Base-by-base conservation (phyloP, 192 early-diverging fungal species). In the Coemansia sp. region DNA sequence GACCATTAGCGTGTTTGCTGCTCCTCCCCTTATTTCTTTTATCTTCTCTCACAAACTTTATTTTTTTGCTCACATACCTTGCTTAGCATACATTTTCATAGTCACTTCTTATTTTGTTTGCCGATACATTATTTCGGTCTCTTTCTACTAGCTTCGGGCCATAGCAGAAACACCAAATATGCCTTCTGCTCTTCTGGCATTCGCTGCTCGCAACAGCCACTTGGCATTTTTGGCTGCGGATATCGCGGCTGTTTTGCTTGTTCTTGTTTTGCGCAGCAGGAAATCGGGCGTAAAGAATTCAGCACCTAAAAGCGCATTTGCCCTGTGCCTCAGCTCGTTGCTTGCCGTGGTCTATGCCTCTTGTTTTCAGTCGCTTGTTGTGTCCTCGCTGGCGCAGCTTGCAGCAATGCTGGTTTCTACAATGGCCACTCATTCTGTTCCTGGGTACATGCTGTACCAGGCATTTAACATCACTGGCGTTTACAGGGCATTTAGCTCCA, bases 401-500 rank as follows among this genome's bases (percentile, higher is more conserved):
- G 27, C 54, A 3, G 34, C 5, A 14, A 24, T 52, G 10, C 5
- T 30, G 3, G 27, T 19, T 28, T 19, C 54, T 56, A n/a, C 30
- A 3, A 28, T 56, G 27, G 54, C 30, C 18, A 32, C 54, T 30
- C 28, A 35, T 30, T 36, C 54, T 35, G 54, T 27, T 18, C 49
- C 50, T 52, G 50, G 50, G 8, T 30, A 56, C 30, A 22, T 56
- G 10, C 19, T 27, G 9, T 56, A 22, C 32, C 28, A 19, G 11
- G 11, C 30, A 35, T 56, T 56, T 35, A 27, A 56, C 54, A 19
- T 36, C 9, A 36, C 30, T 35, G 54, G 54, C 7, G 54, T 56
- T 4, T 56, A 56, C 54, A 56, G 54, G 32, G 54, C 34, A 19
- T 56, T 56, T 19, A 22, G 24, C 19, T 18, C 9, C 32, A 36